Base-by-base conservation (phyloP, 2,329 filamentous ascomycete genomes). In the Rachicladosporium sp. region DNA sequence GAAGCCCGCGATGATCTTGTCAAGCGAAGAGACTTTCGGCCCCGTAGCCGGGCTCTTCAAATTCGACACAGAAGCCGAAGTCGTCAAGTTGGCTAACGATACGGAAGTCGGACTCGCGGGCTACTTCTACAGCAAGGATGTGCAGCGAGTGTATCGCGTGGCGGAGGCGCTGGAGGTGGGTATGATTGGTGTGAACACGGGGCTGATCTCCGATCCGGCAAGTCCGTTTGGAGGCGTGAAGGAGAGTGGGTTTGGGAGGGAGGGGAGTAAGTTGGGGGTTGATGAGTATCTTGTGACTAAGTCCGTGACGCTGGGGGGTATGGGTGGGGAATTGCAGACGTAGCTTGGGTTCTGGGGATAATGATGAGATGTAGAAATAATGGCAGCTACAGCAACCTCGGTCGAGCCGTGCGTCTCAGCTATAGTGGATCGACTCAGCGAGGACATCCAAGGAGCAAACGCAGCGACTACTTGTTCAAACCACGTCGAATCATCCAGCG, bases 21-120 rank as follows among this genome's bases (percentile, higher is more conserved):
- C 84, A 4, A 68, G 68, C 1, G 89, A 96, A 62, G 91, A 98
- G 69, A 98, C 89, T 0, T 98, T 98, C 58, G 91, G 91, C 0
- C 91, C 91, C 2, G 82, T 96, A 0, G 89, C 88, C 0, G 89
- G 83, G 1, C 64, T 96, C 10, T 95, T 95, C 68, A 73, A 78
- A 36, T 98, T 96, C 57, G 74, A 84, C 34, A 86, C 80, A 0
- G 91, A 96, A 64, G 79, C 82, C 38, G 88, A 96, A 54, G 91
- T 94, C 4, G 77, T 96, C 23, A 69, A 74, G 46, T 65, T 89
- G 48, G 89, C 91, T 3, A 98, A 98, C 62, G 63, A 67, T 31
- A 70, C 84, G 1, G 79, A 89, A 38, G 88, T 96, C 30, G 91
- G 91, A 1, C 71, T 98, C 29, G 91, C 89, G 0, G 89, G 85